Percentiles rank a stretch among this genome's conserved stretches.
phyloP scores from a whole-genome alignment of 2,329 filamentous ascomycete species.

The Aspergillus chevalieri region DNA sequence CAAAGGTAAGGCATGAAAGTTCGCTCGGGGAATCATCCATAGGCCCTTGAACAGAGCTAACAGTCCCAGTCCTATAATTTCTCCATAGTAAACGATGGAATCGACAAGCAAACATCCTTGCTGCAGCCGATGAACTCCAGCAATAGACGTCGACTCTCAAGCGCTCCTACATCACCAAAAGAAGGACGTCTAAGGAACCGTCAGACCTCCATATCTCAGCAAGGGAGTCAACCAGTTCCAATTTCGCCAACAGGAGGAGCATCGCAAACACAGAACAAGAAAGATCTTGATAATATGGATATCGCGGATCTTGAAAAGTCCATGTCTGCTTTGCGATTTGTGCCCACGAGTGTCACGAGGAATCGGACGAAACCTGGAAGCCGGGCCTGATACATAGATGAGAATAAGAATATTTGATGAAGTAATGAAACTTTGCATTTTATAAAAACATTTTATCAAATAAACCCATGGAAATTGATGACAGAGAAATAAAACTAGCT shows the following conservation, averaged over 20 bases:
- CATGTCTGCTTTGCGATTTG: slow-evolving; percentile 41
- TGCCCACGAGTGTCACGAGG: slow-evolving; percentile 36
- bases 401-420: slow-evolving; percentile 5
- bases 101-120: slow-evolving; percentile 76
- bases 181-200: slow-evolving; percentile 29
- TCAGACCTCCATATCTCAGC: slow-evolving; percentile 17
- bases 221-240: neutral
- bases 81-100: slow-evolving; percentile 77
- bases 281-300: slow-evolving; percentile 19
- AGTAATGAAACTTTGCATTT: neutral
- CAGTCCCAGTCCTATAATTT: slow-evolving; percentile 68
- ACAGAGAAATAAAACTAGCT: too few species aligned
- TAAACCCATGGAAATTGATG: slow-evolving; percentile 1
- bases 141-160: slow-evolving; percentile 30
- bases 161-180: slow-evolving; percentile 23
- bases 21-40: too few species aligned
- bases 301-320: slow-evolving; percentile 36
- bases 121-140: slow-evolving; percentile 44
- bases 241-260: neutral
- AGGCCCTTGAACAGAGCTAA: neutral
- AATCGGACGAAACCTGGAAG: slow-evolving; percentile 18
- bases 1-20: slow-evolving; percentile 44
- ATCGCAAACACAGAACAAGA: neutral
- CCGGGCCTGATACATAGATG: slow-evolving; percentile 7
- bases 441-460: neutral